These are phyloP conservation scores for Peronospora destructor DNA, from an alignment of 352 stramenopile species.

Conservation along the genomic window DNA sequence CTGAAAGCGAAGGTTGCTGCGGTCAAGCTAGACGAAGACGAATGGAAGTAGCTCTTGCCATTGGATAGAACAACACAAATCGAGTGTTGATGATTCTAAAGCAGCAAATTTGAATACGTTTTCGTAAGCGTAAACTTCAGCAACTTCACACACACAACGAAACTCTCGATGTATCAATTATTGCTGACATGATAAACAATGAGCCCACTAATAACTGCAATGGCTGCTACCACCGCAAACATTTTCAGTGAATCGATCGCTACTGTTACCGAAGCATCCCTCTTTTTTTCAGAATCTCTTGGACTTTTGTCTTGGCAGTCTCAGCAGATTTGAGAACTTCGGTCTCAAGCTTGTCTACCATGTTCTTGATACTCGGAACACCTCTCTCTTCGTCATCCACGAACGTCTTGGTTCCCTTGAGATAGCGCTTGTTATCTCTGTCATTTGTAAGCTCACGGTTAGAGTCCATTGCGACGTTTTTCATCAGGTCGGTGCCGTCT, in stretches of 20 bases:
- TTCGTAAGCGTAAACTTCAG: too few species aligned
- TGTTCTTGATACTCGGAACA: background rate
- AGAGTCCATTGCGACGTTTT: background rate
- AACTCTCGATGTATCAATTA: background rate
- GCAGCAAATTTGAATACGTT: too few species aligned
- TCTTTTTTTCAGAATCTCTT: constrained; percentile 12
- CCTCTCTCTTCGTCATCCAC: constrained; percentile 13
- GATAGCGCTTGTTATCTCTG: background rate
- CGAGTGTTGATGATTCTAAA: background rate
- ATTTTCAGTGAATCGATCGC: constrained; percentile 20
- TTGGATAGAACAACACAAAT: background rate
- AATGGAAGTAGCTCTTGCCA: constrained; percentile 19
- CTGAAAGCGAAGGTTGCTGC: constrained; percentile 24
- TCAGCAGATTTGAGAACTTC: background rate
- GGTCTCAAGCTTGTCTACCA: constrained; percentile 4
- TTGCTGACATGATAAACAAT: constrained; percentile 19
- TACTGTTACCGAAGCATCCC: constrained; percentile 13
- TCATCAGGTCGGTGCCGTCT: background rate
- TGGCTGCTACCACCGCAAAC: constrained; percentile 5
- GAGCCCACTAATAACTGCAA: constrained; percentile 11
- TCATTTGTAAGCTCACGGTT: background rate
- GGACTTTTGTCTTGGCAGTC: constrained; percentile 10
- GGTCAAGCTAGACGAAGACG: constrained; percentile 26
- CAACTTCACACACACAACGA: too few species aligned
- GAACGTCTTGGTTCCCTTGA: constrained; percentile 3